Conservation (phyloP, 352 stramenopile genomes). For the Globisporangium apiculatum region DNA sequence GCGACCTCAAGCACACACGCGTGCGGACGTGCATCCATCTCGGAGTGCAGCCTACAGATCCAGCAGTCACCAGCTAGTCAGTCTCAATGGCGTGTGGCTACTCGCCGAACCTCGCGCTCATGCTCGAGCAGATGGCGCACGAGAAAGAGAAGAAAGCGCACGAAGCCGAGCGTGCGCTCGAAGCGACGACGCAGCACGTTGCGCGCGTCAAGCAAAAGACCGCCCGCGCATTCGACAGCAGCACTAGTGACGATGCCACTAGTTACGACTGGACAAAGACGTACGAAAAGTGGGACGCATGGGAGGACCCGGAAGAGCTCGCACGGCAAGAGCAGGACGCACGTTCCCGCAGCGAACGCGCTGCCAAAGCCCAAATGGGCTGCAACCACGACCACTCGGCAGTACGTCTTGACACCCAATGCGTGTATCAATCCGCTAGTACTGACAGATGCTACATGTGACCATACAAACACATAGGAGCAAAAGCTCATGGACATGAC, state of each 20-base stretch:
- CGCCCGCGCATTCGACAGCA: conserved; percentile 8
- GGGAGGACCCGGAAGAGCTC: conserved; percentile 76
- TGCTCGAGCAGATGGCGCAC: conserved; percentile 56
- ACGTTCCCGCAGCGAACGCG: conserved; percentile 52
- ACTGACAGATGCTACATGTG: too few relatives aligned
- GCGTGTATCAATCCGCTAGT: too few relatives aligned
- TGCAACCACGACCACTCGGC: conserved; percentile 86
- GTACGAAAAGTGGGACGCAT: conserved; percentile 78
- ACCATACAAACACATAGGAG: conserved; percentile 19
- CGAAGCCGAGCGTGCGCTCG: conserved; percentile 25
- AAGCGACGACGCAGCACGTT: conserved; percentile 32
- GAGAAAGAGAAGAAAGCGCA: conserved; percentile 48
- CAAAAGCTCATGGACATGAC: conserved; percentile 86
- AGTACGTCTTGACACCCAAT: background rate
- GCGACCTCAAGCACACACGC: background rate
- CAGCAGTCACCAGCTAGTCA: background rate
- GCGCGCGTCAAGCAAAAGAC: conserved; percentile 30
- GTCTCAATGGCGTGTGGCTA: conserved; percentile 51
- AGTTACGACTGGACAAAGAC: conserved; percentile 67
- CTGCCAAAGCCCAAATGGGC: conserved; percentile 32
- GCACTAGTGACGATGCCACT: background rate
- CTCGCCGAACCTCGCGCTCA: conserved; percentile 54
- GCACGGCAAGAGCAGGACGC: conserved; percentile 53
- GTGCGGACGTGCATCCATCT: too few relatives aligned
- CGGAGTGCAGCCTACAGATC: background rate